Evolutionary conservation across 345 rosid genomes (phyloP), one percentile per base, ranked within the genome.

Genomic region (Passiflora organensis): DNA sequence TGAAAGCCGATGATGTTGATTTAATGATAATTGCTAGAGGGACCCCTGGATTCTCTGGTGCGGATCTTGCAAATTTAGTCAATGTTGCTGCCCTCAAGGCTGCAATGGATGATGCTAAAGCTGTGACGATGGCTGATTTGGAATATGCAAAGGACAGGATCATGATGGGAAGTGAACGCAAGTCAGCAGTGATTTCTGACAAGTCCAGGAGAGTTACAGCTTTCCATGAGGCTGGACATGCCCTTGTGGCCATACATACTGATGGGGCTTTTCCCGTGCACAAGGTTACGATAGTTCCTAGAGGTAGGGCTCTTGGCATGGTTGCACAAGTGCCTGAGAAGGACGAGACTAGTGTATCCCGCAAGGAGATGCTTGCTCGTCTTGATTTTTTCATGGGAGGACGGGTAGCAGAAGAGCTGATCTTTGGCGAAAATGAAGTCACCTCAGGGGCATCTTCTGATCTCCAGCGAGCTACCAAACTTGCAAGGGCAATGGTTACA

Each of bases 171-270:
- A 93, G 97, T 53, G 99, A 93, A 64, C 72, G 99, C 49, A 93
- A 93, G 65, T 93, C 97, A 1, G 95, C 95, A 24, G 96, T 89
- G 54, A 86, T 87, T 22, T 94, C 99, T 3, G 83, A 83, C 0
- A 91, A 87, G 72, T 78, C 93, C 16, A 62, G 91, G 17, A 82
- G 52, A 63, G 59, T 79, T 20, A 94, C 97, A 9, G 97, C 99
- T 51, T 94, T 81, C 73, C 99, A 94, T 51, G 99, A 94, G 82
- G 91, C 88, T 47, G 99, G 97, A 10, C 99, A 93, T 77, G 99
- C 99, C 42, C 89, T 93, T 51, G 97, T 93, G 28, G 97, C 99
- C 25, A 66, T 89, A 53, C 83, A 86, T 71, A 83, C 96, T 28
- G 96, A 86, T 1, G 97, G 95, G 12, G 97, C 97, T 50, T 85